These are phyloP conservation scores for Yamadazyma spencermartinsiae DNA, from an alignment of 1,139 yeast species.

Conservation along the genomic window DNA sequence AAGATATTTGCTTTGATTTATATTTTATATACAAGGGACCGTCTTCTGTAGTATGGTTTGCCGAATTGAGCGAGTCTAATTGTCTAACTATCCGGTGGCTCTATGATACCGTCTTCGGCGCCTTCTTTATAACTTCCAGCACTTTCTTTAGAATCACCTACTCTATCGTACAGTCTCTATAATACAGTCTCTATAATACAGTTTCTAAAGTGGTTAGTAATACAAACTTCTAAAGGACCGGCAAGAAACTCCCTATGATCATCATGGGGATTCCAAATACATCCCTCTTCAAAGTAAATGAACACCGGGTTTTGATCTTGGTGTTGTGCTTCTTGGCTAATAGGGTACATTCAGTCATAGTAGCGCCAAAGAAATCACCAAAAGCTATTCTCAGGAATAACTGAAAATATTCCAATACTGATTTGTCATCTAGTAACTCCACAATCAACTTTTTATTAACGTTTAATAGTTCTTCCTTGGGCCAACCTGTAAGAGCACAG, in stretches of 20 bases:
- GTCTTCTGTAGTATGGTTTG: no score
- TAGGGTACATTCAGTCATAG: constrained; percentile 81
- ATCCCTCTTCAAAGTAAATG: constrained; percentile 79
- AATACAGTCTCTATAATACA: no score
- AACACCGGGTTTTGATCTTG: constrained; percentile 70
- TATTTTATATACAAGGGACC: no score
- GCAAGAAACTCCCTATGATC: constrained; percentile 91
- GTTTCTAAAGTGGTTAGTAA: background rate
- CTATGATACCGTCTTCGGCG: no score
- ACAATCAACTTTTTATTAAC: constrained; percentile 66
- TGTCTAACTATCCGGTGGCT: no score
- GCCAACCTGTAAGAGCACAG: constrained; percentile 88
- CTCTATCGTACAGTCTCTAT: no score
- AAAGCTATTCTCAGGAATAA: constrained; percentile 83
- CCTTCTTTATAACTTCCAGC: no score
- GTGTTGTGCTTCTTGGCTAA: constrained; percentile 53
- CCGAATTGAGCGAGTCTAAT: no score
- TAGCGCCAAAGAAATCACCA: constrained; percentile 89
- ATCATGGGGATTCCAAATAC: constrained; percentile 78
- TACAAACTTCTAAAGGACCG: constrained; percentile 47
- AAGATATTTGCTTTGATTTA: no score
- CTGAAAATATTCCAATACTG: constrained; percentile 85
- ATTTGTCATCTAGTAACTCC: constrained; percentile 83
- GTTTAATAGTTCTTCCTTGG: constrained; percentile 61
- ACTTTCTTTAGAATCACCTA: no score